Percentiles rank a stretch among this genome's conserved stretches.
Conservation (phyloP, 805 yeast genomes). For the Saccharomycopsis fermentans region DNA sequence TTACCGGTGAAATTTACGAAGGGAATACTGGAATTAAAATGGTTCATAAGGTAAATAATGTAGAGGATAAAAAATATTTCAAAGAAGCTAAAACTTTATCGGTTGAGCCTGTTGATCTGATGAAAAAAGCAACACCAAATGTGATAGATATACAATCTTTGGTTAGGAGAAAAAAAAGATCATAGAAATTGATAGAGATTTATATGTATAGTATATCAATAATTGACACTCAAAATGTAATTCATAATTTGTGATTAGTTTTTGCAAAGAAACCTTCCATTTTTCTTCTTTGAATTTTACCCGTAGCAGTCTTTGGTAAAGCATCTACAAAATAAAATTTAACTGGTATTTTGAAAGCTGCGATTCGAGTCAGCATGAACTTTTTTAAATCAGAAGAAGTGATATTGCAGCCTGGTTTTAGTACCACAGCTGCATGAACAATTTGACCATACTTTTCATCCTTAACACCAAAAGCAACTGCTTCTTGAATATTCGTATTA, state of each 20-base stretch:
- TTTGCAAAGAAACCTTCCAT: constrained; percentile 44
- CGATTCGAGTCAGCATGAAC: constrained; percentile 36
- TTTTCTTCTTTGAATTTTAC: constrained; percentile 61
- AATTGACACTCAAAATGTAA: constrained; percentile 13
- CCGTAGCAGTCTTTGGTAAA: constrained; percentile 70
- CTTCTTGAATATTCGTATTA: constrained; percentile 56
- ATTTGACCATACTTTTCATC: constrained; percentile 63
- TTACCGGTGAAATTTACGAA: not conserved
- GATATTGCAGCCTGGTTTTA: constrained; percentile 31
- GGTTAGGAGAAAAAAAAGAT: not conserved
- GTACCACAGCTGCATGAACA: constrained; percentile 61
- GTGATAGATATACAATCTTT: not conserved
- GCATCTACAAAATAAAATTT: constrained; percentile 47
- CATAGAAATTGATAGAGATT: not conserved
- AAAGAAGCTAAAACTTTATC: not conserved
- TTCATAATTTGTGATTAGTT: constrained; percentile 24
- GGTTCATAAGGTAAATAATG: not conserved
- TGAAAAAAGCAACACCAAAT: not conserved
- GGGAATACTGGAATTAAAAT: not conserved
- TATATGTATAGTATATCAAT: not conserved
- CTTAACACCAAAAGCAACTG: constrained; percentile 59
- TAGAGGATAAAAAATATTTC: not conserved
- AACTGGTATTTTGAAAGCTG: constrained; percentile 52
- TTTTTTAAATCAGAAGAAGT: constrained; percentile 36
- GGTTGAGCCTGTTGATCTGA: not conserved